Conservation (phyloP, 192 early-diverging fungal genomes). For the Gamsiella multidivaricata region DNA sequence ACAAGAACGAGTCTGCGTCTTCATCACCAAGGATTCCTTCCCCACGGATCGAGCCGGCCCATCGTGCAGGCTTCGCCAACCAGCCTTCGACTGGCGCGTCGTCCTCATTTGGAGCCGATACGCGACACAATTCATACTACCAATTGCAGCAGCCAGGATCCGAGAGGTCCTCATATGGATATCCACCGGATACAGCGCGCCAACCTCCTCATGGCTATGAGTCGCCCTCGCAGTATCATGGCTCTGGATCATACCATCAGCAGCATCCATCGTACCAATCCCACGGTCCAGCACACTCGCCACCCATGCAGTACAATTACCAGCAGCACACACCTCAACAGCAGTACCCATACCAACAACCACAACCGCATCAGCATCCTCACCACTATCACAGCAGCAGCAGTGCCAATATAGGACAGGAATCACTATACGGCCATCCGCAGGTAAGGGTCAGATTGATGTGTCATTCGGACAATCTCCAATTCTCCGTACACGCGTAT, state of each 20-base stretch:
- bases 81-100: neutral
- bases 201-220: slow-evolving; percentile 8
- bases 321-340: neutral
- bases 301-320: slow-evolving; percentile 12
- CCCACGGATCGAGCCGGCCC: slow-evolving; percentile 26
- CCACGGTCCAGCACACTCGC: slow-evolving; percentile 5
- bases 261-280: slow-evolving; percentile 4
- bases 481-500: too few relatives aligned
- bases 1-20: slow-evolving; percentile 10
- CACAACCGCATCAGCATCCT: neutral
- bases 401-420: slow-evolving; percentile 37
- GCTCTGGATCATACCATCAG: slow-evolving; percentile 19
- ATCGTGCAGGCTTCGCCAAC: neutral
- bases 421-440: slow-evolving; percentile 13
- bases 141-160: slow-evolving; percentile 1
- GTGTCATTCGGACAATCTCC: too few relatives aligned
- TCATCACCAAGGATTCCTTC: slow-evolving; percentile 16
- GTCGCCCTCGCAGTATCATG: slow-evolving; percentile 11
- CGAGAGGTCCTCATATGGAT: slow-evolving; percentile 5
- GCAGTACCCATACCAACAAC: neutral
- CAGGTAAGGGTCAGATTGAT: slow-evolving; percentile 45
- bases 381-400: slow-evolving; percentile 40
- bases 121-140: neutral
- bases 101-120: too few relatives aligned
- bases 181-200: neutral